Evolutionary conservation across 2,329 filamentous ascomycete species (phyloP).

Genomic region (Penicillium hordei): DNA sequence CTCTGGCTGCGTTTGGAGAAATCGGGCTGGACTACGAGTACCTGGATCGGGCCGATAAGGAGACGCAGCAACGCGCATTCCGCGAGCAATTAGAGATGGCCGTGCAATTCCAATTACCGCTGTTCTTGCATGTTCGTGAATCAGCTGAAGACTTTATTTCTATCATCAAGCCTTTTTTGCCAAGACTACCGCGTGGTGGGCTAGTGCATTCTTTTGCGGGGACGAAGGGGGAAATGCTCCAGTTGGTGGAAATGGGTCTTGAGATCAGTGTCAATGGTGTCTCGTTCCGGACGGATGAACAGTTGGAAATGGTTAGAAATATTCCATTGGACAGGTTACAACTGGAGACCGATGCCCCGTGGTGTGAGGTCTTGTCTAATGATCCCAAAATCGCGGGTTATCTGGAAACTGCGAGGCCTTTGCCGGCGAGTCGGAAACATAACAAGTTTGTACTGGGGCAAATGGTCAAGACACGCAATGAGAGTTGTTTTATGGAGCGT

Average conservation of each 20-base stretch:
- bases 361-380: conserved; percentile 46
- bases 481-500: conserved; percentile 51
- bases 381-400: conserved; percentile 45
- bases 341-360: conserved; percentile 52
- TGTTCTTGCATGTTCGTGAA: conserved; percentile 40
- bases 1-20: conserved; percentile 51
- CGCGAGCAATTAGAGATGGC: conserved; percentile 45
- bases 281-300: conserved; percentile 43
- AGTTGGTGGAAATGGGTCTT: conserved; percentile 40
- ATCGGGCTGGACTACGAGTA: conserved; percentile 54
- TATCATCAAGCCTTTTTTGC: conserved; percentile 44
- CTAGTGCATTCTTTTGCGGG: conserved; percentile 91
- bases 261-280: conserved; percentile 54
- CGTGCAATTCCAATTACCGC: conserved; percentile 35
- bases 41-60: conserved; percentile 45
- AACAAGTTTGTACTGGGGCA: conserved; percentile 49
- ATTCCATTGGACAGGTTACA: conserved; percentile 46
- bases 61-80: conserved; percentile 44
- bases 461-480: conserved; percentile 52
- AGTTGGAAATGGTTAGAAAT: conserved; percentile 45
- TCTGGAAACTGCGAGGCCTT: conserved; percentile 37
- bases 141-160: conserved; percentile 47
- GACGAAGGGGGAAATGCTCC: conserved; percentile 51
- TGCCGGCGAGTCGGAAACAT: conserved; percentile 50
- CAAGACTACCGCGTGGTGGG: conserved; percentile 49